These are phyloP conservation scores for Solanum chaucha DNA, from an alignment of 257 asterid species.

Conservation along the genomic window DNA sequence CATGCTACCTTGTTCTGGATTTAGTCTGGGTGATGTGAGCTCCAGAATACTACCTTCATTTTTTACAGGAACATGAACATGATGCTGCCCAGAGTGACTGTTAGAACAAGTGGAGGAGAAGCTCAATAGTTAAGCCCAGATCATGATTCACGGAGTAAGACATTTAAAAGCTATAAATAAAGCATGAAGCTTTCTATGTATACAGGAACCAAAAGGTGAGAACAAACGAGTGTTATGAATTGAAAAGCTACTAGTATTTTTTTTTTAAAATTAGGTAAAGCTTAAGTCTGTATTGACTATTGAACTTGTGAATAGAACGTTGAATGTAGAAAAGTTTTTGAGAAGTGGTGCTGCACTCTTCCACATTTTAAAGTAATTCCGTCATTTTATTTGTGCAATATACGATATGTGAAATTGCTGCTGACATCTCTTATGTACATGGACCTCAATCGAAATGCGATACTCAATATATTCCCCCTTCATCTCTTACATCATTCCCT, in stretches of 20 bases:
- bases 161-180: neutral
- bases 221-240: neutral
- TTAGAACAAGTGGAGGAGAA: constrained; percentile 8
- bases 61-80: constrained; percentile 26
- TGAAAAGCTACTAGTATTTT: neutral
- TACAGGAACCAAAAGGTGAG: neutral
- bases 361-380: neutral
- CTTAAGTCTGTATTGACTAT: neutral
- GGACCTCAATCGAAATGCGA: neutral
- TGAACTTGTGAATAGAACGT: neutral
- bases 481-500: neutral
- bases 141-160: neutral
- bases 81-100: constrained; percentile 51
- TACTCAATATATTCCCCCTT: neutral
- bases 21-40: constrained; percentile 63
- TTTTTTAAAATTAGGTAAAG: neutral
- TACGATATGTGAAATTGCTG: neutral
- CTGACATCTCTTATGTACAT: neutral
- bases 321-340: neutral
- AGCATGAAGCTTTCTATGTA: neutral
- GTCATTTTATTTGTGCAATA: neutral
- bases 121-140: constrained; percentile 8
- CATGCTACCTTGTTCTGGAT: constrained; percentile 49
- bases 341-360: neutral
- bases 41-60: constrained; percentile 39